Evolutionary conservation across 2,329 filamentous ascomycete species (phyloP).

Genomic region (Pseudonectria buxi): DNA sequence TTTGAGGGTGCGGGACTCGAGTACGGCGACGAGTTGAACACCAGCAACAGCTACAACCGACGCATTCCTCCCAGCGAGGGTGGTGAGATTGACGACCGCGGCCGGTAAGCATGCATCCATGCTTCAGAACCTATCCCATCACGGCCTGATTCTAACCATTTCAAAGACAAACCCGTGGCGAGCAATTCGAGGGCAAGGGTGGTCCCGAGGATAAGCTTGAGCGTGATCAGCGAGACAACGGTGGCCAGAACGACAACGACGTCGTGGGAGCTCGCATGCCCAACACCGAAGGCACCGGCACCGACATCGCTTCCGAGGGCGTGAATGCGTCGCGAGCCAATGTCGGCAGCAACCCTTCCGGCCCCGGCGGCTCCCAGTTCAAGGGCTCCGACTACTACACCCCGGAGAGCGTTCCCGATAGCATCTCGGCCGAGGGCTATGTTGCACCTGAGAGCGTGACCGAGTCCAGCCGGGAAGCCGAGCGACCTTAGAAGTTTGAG

Average conservation of each 20-base stretch:
- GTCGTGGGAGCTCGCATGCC: slow-evolving; percentile 21
- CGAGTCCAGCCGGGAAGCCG: slow-evolving; percentile 26
- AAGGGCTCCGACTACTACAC: slow-evolving; percentile 35
- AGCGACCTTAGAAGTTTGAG: slow-evolving; percentile 8
- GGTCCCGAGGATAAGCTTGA: slow-evolving; percentile 36
- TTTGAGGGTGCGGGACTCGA: slow-evolving; percentile 26
- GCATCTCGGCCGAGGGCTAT: slow-evolving; percentile 35
- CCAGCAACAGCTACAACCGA: slow-evolving; percentile 39
- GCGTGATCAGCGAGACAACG: slow-evolving; percentile 18
- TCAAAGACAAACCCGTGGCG: slow-evolving; percentile 35
- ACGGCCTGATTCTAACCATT: slow-evolving; percentile 7
- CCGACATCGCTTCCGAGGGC: slow-evolving; percentile 29
- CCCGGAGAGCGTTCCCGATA: slow-evolving; percentile 36
- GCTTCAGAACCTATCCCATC: not conserved
- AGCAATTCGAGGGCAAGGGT: slow-evolving; percentile 37
- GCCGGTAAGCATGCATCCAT: slow-evolving; percentile 31
- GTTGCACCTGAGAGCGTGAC: slow-evolving; percentile 35
- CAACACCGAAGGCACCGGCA: slow-evolving; percentile 15
- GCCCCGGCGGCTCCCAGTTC: slow-evolving; percentile 31
- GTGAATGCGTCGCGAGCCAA: slow-evolving; percentile 32
- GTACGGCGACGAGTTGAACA: slow-evolving; percentile 39
- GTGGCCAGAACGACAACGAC: slow-evolving; percentile 33
- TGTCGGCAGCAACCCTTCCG: slow-evolving; percentile 28
- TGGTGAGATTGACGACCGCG: slow-evolving; percentile 36
- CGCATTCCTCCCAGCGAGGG: slow-evolving; percentile 40